Percentiles rank a stretch among this genome's conserved stretches.
phyloP scores from a whole-genome alignment of 306 rosid genomes.

The Castanea sativa region DNA sequence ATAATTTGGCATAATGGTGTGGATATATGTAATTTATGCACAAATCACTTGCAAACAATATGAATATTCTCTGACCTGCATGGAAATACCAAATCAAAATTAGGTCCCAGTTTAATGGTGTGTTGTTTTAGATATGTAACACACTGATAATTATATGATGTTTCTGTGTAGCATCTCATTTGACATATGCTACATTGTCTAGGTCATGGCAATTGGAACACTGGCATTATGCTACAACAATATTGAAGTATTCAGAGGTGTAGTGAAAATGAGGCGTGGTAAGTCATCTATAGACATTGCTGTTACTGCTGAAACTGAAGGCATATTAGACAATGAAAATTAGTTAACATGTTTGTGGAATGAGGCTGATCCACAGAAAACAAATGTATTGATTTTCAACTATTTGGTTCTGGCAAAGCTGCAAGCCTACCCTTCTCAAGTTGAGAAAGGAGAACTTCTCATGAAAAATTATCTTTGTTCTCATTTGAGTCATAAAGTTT shows the following conservation, averaged over 20 bases:
- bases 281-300: conserved; percentile 27
- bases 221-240: conserved; percentile 90
- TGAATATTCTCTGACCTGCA: background rate
- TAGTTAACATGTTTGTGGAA: background rate
- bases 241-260: conserved; percentile 86
- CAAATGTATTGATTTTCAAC: conserved; percentile 12
- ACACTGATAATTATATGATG: background rate
- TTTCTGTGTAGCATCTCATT: conserved; percentile 20
- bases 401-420: background rate
- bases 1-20: background rate
- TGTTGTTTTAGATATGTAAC: background rate
- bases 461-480: background rate
- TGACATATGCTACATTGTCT: conserved; percentile 25
- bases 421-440: background rate
- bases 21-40: background rate
- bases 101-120: background rate
- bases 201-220: conserved; percentile 98
- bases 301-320: conserved; percentile 14
- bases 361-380: background rate
- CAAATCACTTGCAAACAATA: background rate
- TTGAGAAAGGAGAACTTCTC: background rate
- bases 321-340: conserved; percentile 9
- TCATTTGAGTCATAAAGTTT: background rate
- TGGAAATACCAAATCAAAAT: background rate
- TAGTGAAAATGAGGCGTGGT: conserved; percentile 98